A percentile compares a stretch with the other conserved stretches of the same genome.
phyloP scores from a whole-genome alignment of 352 stramenopile genomes.

The Globisporangium camurandrum region DNA sequence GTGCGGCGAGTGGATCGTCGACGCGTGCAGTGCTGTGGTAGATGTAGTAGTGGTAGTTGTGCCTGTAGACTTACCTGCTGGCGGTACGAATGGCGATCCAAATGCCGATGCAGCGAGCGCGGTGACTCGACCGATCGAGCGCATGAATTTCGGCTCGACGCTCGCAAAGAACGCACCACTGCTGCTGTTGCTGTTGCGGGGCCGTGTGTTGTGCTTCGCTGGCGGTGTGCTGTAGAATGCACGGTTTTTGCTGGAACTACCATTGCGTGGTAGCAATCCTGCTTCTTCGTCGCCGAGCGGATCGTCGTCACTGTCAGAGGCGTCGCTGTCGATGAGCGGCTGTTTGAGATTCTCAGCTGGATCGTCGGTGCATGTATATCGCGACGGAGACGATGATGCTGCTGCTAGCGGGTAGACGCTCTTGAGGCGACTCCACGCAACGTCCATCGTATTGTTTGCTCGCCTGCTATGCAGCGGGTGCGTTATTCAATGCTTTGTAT shows the following conservation, averaged over 20 bases:
- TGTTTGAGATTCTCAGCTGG: conserved; percentile 27
- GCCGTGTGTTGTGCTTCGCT: background rate
- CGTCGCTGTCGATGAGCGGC: conserved; percentile 21
- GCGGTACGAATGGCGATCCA: conserved; percentile 1
- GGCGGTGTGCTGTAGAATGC: background rate
- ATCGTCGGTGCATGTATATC: conserved; percentile 21
- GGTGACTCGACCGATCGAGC: conserved; percentile 10
- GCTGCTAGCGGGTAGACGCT: conserved; percentile 17
- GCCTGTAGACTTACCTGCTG: background rate
- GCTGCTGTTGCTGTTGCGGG: background rate
- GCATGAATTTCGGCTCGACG: conserved; percentile 21
- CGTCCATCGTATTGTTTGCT: too few relatives aligned
- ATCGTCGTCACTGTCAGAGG: conserved; percentile 10
- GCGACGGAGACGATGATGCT: too few relatives aligned
- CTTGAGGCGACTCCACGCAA: conserved; percentile 10
- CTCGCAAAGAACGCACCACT: conserved; percentile 7
- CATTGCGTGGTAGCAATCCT: conserved; percentile 3
- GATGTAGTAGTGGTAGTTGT: background rate
- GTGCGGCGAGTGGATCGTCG: conserved; percentile 7
- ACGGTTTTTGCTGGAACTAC: background rate
- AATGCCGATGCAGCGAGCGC: conserved; percentile 8
- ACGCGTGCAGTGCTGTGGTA: background rate
- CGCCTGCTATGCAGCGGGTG: too few relatives aligned
- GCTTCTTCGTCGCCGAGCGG: conserved; percentile 8
- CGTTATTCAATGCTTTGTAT: too few relatives aligned